Base-by-base conservation (phyloP, 2,329 filamentous ascomycete genomes). In the Fusarium secorum region DNA sequence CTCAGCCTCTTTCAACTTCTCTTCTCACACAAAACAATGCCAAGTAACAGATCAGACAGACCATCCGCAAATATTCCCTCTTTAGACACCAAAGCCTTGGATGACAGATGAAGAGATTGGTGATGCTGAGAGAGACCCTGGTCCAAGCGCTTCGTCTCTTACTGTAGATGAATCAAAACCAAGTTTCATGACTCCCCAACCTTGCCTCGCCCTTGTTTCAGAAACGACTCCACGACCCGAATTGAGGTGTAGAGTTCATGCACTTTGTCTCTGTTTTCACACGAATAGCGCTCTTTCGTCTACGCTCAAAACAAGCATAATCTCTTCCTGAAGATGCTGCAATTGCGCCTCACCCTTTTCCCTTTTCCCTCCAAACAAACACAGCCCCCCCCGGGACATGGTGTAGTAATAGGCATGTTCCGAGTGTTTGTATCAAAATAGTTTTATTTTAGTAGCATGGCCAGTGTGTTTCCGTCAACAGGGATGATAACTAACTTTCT, bases 131-230 rank as follows among this genome's bases (percentile, higher is more conserved):
- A 56, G 61, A 32, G 18, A 53, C 35, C 54, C 38, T 56, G 41
- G 66, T 55, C 73, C 42, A 48, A 72, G 73, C 32, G 32, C 71
- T 72, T 57, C 66, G 54, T 71, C 73, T 67, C 71, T 64, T 55
- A 64, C 64, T 55, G 38, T 55, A 70, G 36, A 62, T 70, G 68
- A 71, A 66, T 71, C 60, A 62, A 38, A 62, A 35, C 60, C 33
- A 56, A 39, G 69, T 70, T 72, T 72, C 69, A 70, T 66, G 48
- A 44, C n/a, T 42, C 42, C n/a, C 32, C 44, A 38, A 55, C 55
- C 49, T 55, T 69, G 68, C 69, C 17, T 69, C 39, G 22, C 30
- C 59, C 45, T 56, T 35, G 69, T 72, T 72, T 72, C 69, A 72
- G 69, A 72, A 65, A 42, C 51, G 18, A 44, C 44, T 52, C 42